Conservation (phyloP, 345 rosid species). For the Pelargonium nanum region DNA sequence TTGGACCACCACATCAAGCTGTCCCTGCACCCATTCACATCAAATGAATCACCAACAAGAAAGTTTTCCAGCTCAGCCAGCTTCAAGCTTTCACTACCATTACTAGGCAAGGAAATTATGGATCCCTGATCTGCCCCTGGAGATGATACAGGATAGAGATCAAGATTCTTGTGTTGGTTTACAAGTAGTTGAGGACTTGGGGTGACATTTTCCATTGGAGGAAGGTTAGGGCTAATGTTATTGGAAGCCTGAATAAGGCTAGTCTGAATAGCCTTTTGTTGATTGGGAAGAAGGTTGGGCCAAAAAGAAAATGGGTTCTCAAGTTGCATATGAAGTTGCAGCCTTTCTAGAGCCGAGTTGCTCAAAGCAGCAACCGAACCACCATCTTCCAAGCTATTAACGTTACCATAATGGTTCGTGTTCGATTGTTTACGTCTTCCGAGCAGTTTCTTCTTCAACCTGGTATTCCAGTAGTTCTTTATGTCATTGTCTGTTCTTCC, state of each 20-base stretch:
- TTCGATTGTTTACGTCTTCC: constrained; percentile 65
- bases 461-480: constrained; percentile 96
- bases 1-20: constrained; percentile 52
- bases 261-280: neutral
- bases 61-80: constrained; percentile 8
- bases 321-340: constrained; percentile 88
- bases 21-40: constrained; percentile 29
- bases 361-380: constrained; percentile 39
- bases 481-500: constrained; percentile 99
- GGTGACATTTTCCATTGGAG: constrained; percentile 31
- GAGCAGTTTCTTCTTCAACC: constrained; percentile 83
- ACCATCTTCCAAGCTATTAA: constrained; percentile 16
- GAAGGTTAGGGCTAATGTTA: too few species aligned
- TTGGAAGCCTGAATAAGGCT: too few species aligned
- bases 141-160: constrained; percentile 1
- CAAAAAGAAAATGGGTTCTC: constrained; percentile 55
- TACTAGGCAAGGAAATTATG: neutral
- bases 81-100: neutral
- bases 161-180: constrained; percentile 1
- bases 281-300: constrained; percentile 63
- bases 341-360: constrained; percentile 77
- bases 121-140: too few species aligned
- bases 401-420: constrained; percentile 17
- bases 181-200: constrained; percentile 28
- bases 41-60: neutral